phyloP scores from a whole-genome alignment of 2,329 filamentous ascomycete genomes.

The Chrysoporthe cubensis region DNA sequence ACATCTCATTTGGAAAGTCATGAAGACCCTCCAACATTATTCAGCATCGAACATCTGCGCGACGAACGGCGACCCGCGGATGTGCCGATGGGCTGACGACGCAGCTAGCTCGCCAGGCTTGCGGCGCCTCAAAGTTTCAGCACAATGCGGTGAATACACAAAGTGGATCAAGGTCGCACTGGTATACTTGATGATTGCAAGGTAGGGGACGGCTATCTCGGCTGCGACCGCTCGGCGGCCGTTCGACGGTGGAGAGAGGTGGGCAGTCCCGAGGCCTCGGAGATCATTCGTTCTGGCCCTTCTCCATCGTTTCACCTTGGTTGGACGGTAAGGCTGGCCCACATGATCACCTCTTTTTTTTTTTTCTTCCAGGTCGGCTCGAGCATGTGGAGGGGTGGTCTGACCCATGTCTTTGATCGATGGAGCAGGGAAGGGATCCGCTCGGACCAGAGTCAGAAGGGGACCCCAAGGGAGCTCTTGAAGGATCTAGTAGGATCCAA shows the following conservation, averaged over 20 bases:
- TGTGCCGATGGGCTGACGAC: constrained; percentile 3
- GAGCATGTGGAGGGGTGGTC: neutral
- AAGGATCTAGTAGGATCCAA: neutral
- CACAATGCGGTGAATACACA: neutral
- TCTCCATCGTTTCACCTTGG: neutral
- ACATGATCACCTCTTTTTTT: neutral
- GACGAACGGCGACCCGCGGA: neutral
- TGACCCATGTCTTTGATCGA: neutral
- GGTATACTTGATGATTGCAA: neutral
- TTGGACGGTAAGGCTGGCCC: neutral
- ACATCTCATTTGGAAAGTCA: neutral
- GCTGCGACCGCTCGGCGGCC: constrained; percentile 1
- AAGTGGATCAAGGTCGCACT: neutral
- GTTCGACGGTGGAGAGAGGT: neutral
- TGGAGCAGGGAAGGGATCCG: neutral
- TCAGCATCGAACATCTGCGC: neutral
- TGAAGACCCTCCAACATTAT: neutral
- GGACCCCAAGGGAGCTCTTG: neutral
- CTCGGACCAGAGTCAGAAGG: neutral
- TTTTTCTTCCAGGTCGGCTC: neutral
- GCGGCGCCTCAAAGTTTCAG: neutral
- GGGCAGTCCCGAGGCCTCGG: neutral
- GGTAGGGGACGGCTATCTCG: neutral
- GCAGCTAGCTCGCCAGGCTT: neutral
- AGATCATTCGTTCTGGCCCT: neutral